Base-by-base conservation (phyloP, 2,329 filamentous ascomycete genomes). In the Plectosphaerella sp. region DNA sequence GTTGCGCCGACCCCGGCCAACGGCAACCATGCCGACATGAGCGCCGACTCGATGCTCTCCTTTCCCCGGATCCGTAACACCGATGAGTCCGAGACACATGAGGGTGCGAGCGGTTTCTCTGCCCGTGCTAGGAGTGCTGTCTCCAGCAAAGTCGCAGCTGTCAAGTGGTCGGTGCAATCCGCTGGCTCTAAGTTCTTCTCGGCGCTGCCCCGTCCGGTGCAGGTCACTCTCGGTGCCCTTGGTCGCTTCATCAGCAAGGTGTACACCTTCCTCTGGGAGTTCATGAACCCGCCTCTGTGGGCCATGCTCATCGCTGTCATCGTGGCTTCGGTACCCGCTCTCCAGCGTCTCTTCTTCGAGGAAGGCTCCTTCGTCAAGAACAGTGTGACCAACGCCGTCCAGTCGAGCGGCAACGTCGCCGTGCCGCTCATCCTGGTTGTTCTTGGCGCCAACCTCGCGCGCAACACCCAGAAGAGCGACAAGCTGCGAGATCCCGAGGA, bases 241-340 rank as follows among this genome's bases (percentile, higher is more conserved):
- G 62, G 65, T 47, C 58, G 53, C 11, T 59, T 72, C 16, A 72
- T 67, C 45, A 67, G 61, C 60, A 68, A 80, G 67, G 56, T 89
- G 60, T 70, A 82, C 59, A 72, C 71, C 47, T 91, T 91, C 49
- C 67, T 92, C 12, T 94, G 89, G 88, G 88, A 89, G 47, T 96
- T 97, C 68, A 97, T 99, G 93, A 97, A 97, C 70, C 93, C 94
- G 42, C 94, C 94, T 1, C 84, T 99, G 24, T 97, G 92, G 91
- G 92, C 94, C 28, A 97, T 99, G 94, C 75, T 97, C 35, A 76
- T 86, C 39, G 90, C 94, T n/a, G 86, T 97, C 45, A 72, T 96
- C 48, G 89, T 99, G 6, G 94, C 94, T 3, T 96, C 91, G 1
- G 82, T 97, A 6, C 94, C 94, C 0, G 65, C 75, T 1, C 79